Base-by-base conservation (phyloP, 2,329 filamentous ascomycete genomes). In the Aspergillus uvarum region DNA sequence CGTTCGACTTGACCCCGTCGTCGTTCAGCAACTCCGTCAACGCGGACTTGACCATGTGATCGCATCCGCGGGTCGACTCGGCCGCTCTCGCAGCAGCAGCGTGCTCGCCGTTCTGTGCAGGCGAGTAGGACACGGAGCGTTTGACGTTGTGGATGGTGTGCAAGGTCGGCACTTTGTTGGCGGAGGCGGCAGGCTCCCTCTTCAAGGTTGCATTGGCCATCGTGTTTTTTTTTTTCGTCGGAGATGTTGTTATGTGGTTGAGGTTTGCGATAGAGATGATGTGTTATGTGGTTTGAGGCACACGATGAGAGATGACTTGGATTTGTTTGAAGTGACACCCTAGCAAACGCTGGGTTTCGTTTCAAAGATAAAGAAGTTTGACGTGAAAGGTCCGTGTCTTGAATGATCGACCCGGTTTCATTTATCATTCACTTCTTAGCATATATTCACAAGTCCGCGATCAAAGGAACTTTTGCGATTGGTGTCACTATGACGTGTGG, bases 11-110 rank as follows among this genome's bases (percentile, higher is more conserved):
- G 16, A 85, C 82, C 42, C 80, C 75, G 24, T 83, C 81, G 72
- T 83, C 86, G 74, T 87, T 87, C 67, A 87, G 80, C 14, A 87
- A 79, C 70, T 86, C 84, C 5, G 84, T 87, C 65, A 87, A 70
- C 2, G 83, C 82, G 32, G 83, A 80, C 76, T 87, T 87, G 76
- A 87, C 58, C 59, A 63, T 60, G 19, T 65, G 51, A n/a, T 66
- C 64, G 42, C 61, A 60, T 21, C 55, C 59, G 14, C 56, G 59
- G 26, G 55, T 22, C 22, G 24, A 14, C 38, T 53, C 12, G 38
- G 19, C 22, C 26, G 26, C 26, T 29, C 26, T n/a, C 16, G 38
- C 31, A 29, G 47, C 26, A 2, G 21, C 19, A 12, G 16, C 31
- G n/a, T 55, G 29, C 19, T 55, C 26, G 6, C 56, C 44, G 11